Evolutionary conservation across 1,284 basidiomycete species (phyloP).

Genomic region (Puccinia hordei): DNA sequence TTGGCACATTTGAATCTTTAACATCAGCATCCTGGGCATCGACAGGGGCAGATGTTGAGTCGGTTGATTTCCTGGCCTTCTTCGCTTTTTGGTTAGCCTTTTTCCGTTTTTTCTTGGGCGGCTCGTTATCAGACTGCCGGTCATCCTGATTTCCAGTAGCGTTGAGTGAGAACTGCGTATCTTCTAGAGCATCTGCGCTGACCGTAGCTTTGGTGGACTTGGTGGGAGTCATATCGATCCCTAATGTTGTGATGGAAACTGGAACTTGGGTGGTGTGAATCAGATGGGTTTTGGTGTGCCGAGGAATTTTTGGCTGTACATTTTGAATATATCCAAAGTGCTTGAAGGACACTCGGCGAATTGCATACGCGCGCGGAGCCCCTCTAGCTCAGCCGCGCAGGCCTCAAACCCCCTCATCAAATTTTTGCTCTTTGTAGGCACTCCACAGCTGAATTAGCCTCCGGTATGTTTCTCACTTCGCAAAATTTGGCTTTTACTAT

Average conservation of each 20-base stretch:
- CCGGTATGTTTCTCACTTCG: too few relatives aligned
- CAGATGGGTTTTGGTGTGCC: too few relatives aligned
- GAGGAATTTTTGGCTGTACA: too few relatives aligned
- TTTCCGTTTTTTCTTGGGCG: slow-evolving; percentile 17
- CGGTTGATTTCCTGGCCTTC: neutral
- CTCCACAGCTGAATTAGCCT: too few relatives aligned
- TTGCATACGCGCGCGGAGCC: too few relatives aligned
- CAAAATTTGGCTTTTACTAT: too few relatives aligned
- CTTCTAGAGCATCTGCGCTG: slow-evolving; percentile 23
- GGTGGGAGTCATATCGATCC: neutral
- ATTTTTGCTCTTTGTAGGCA: too few relatives aligned
- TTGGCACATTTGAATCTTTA: neutral
- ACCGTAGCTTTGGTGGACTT: neutral
- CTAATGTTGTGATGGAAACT: neutral
- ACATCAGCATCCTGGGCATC: neutral
- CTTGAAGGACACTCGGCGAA: too few relatives aligned
- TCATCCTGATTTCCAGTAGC: neutral
- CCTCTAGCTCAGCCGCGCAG: too few relatives aligned
- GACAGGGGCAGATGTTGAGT: neutral
- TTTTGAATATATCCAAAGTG: too few relatives aligned
- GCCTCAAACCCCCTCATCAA: too few relatives aligned
- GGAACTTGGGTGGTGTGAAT: neutral
- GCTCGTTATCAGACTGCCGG: neutral
- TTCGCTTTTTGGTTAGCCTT: neutral
- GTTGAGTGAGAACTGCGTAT: slow-evolving; percentile 19